Evolutionary conservation across 305 asterid species (phyloP).

Genomic region (Euphrasia arctica): DNA sequence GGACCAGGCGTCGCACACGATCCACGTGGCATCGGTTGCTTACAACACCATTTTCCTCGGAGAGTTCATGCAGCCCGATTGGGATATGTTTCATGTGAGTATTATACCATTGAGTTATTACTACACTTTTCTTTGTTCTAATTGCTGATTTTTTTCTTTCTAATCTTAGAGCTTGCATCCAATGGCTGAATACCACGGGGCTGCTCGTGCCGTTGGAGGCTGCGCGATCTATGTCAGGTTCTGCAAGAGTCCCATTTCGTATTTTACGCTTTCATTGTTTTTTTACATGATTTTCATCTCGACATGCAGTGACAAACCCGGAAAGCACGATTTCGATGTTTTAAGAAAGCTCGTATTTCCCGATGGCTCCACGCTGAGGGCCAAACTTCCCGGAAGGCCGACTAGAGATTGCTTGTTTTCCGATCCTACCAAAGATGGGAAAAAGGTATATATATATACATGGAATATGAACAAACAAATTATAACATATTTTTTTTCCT

Average conservation of each 20-base stretch:
- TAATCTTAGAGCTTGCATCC: slow-evolving; percentile 66
- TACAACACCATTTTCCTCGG: slow-evolving; percentile 75
- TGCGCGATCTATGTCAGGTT: slow-evolving; percentile 84
- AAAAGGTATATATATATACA: slow-evolving; percentile 43
- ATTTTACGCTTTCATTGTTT: neutral
- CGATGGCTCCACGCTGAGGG: slow-evolving; percentile 83
- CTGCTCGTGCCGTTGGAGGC: slow-evolving; percentile 86
- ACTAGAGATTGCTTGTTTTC: slow-evolving; percentile 86
- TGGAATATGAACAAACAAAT: neutral
- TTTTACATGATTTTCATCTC: slow-evolving; percentile 10
- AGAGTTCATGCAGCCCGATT: slow-evolving; percentile 90
- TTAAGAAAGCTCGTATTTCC: slow-evolving; percentile 77
- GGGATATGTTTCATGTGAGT: slow-evolving; percentile 95
- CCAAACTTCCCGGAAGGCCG: slow-evolving; percentile 92
- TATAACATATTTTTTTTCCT: neutral
- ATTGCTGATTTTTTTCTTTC: too few species aligned
- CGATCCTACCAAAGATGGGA: slow-evolving; percentile 88
- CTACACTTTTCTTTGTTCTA: neutral
- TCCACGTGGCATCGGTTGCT: slow-evolving; percentile 80
- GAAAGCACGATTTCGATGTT: slow-evolving; percentile 69
- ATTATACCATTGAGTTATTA: neutral
- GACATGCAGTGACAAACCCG: slow-evolving; percentile 71
- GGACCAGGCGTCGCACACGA: slow-evolving; percentile 89
- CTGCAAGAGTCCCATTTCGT: neutral
- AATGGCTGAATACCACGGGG: slow-evolving; percentile 93